Conservation (phyloP, 1,284 basidiomycete genomes). For the Trichosporon sp. region DNA sequence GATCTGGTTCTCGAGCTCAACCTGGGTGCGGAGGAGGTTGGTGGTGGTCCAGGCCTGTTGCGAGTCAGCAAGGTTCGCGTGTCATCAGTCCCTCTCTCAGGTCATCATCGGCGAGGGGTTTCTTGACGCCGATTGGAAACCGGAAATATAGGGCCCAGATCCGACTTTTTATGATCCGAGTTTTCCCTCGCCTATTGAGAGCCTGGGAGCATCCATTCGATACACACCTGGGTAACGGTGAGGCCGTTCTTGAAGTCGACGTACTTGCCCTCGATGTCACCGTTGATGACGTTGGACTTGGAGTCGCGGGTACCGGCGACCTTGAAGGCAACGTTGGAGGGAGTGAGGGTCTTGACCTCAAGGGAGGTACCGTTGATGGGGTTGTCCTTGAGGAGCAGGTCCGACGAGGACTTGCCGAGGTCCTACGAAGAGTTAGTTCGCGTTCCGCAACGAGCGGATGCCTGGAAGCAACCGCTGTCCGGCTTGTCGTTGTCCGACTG, state of each 20-base stretch:
- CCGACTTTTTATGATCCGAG: conserved; percentile 15
- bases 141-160: conserved; percentile 4
- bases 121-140: not conserved
- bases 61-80: conserved; percentile 1
- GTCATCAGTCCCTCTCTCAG: not conserved
- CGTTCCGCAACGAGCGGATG: not conserved
- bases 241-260: conserved; percentile 84
- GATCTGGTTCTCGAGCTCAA: conserved; percentile 97
- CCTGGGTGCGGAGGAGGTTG: conserved; percentile 82
- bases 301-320: conserved; percentile 76
- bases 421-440: conserved; percentile 62
- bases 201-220: not conserved
- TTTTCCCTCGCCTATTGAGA: not conserved
- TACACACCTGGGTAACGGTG: conserved; percentile 72
- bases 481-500: not conserved
- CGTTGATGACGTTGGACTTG: conserved; percentile 71
- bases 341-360: conserved; percentile 94
- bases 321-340: conserved; percentile 85
- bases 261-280: conserved; percentile 91
- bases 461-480: not conserved
- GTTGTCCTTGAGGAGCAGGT: conserved; percentile 93
- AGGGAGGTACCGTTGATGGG: conserved; percentile 75
- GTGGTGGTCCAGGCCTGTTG: conserved; percentile 81
- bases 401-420: conserved; percentile 95
- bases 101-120: not conserved